A percentile compares a stretch with the other conserved stretches of the same genome.
These are phyloP conservation scores for Trichoderma sp. DNA, from an alignment of 2,329 filamentous ascomycete species.

Conservation along the genomic window DNA sequence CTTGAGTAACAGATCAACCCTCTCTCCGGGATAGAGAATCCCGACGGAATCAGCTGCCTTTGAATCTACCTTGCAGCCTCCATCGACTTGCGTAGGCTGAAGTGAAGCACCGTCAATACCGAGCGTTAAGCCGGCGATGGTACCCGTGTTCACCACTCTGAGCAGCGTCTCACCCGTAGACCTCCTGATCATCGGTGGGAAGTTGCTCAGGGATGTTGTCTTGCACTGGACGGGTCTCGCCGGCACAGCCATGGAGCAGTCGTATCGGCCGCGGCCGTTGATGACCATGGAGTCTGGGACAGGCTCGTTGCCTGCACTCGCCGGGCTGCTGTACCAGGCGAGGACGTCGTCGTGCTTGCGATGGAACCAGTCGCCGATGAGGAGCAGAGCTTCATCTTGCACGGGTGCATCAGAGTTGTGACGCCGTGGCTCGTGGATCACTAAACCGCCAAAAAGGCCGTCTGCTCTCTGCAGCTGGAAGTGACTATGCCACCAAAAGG, in stretches of 20 bases:
- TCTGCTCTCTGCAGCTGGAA: constrained; percentile 48
- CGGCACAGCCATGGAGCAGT: constrained; percentile 32
- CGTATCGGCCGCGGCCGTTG: constrained; percentile 35
- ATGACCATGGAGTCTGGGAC: constrained; percentile 35
- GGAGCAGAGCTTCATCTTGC: constrained; percentile 51
- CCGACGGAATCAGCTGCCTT: constrained; percentile 24
- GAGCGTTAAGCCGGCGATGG: constrained; percentile 26
- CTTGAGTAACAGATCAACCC: constrained; percentile 25
- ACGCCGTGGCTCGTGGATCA: constrained; percentile 52
- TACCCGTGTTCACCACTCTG: constrained; percentile 28
- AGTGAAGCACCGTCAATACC: constrained; percentile 25
- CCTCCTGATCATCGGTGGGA: constrained; percentile 22
- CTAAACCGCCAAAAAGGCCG: constrained; percentile 57
- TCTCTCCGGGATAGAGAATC: constrained; percentile 29
- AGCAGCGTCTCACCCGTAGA: constrained; percentile 21
- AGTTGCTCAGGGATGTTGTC: not conserved
- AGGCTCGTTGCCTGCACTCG: constrained; percentile 42
- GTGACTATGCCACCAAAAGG: constrained; percentile 61
- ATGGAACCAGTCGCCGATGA: constrained; percentile 44
- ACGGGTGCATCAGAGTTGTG: constrained; percentile 41
- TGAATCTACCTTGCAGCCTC: constrained; percentile 23
- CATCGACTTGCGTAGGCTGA: constrained; percentile 26
- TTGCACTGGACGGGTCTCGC: constrained; percentile 27
- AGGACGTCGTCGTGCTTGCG: constrained; percentile 39
- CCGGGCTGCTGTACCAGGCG: constrained; percentile 31